Conservation (phyloP, 2,329 filamentous ascomycete species). For the Clathrospora elynae region DNA sequence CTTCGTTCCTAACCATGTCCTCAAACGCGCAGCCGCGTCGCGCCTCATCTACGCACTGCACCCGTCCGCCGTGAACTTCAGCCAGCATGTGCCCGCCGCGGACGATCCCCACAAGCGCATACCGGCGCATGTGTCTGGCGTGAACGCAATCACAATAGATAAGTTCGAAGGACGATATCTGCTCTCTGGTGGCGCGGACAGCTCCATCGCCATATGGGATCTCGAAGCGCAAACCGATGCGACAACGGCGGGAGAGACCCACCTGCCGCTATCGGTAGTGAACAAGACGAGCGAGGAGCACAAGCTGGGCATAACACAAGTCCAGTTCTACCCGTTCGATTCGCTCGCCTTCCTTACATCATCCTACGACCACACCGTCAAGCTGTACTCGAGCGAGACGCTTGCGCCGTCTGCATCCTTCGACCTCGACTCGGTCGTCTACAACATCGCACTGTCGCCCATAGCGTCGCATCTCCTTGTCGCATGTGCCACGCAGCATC, state of each 20-base stretch:
- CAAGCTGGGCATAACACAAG: constrained; percentile 73
- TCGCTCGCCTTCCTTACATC: constrained; percentile 74
- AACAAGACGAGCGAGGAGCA: constrained; percentile 53
- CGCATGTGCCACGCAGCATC: constrained; percentile 86
- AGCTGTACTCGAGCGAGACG: constrained; percentile 72
- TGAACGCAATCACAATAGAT: constrained; percentile 79
- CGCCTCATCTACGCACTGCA: constrained; percentile 72
- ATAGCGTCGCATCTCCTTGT: constrained; percentile 76
- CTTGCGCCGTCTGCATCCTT: constrained; percentile 69
- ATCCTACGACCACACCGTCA: constrained; percentile 77
- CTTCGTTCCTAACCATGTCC: constrained; percentile 61
- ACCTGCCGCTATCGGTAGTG: constrained; percentile 36
- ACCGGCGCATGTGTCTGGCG: constrained; percentile 76
- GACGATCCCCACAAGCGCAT: constrained; percentile 43
- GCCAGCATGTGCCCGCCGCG: constrained; percentile 59
- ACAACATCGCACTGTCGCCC: constrained; percentile 78
- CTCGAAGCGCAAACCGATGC: constrained; percentile 59
- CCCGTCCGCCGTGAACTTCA: constrained; percentile 71
- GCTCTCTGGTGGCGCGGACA: constrained; percentile 83
- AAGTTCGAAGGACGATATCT: constrained; percentile 79
- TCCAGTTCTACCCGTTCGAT: constrained; percentile 81
- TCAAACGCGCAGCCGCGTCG: constrained; percentile 69
- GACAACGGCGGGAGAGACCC: constrained; percentile 23
- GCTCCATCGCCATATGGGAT: constrained; percentile 85
- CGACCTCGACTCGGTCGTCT: constrained; percentile 69